These are phyloP conservation scores for Chloromonas sp. DNA, from an alignment of 163 green algal species.

Conservation along the genomic window DNA sequence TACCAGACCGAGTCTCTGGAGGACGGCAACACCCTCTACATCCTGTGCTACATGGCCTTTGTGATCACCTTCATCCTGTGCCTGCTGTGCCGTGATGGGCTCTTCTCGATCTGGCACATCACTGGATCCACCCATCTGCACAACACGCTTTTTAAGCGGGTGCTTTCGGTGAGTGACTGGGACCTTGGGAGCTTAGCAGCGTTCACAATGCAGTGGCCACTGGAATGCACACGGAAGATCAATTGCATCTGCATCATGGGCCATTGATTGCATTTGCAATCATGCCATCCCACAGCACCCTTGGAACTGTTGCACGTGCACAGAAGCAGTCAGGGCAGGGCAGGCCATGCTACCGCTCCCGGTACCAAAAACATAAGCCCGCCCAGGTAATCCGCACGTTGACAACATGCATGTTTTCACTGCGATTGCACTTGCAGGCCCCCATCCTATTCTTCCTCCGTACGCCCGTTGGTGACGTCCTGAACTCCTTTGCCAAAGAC, in stretches of 20 bases:
- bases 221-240: too few species aligned
- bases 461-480: slow-evolving; percentile 46
- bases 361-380: too few species aligned
- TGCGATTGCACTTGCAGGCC: slow-evolving; percentile 5
- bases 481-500: slow-evolving; percentile 50
- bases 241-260: too few species aligned
- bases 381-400: too few species aligned
- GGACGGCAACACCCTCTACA: slow-evolving; percentile 19
- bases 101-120: slow-evolving; percentile 41
- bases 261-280: too few species aligned
- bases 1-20: not conserved
- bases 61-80: slow-evolving; percentile 36
- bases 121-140: slow-evolving; percentile 37
- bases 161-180: slow-evolving; percentile 21
- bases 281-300: too few species aligned
- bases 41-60: slow-evolving; percentile 39
- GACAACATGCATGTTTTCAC: too few species aligned
- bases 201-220: too few species aligned
- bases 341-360: too few species aligned
- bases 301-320: too few species aligned
- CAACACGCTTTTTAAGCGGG: slow-evolving; percentile 43
- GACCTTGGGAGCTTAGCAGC: too few species aligned
- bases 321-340: too few species aligned
- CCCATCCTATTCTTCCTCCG: slow-evolving; percentile 53
- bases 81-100: slow-evolving; percentile 36